phyloP scores from a whole-genome alignment of 176 grass and related monocot genomes.

The Aegilops speltoides region DNA sequence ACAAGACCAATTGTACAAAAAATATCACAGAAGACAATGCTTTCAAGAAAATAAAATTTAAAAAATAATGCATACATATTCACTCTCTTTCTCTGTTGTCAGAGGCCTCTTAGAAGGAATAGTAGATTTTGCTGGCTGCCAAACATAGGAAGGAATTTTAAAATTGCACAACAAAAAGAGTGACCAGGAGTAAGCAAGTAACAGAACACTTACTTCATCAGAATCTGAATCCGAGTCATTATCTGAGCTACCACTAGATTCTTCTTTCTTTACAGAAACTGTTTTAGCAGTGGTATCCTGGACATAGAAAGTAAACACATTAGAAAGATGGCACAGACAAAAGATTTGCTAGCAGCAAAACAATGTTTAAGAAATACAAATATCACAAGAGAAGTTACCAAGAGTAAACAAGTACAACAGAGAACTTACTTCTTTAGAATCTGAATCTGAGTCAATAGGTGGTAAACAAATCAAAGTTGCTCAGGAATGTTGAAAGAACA shows the following conservation, averaged over 20 bases:
- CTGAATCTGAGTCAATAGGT: constrained; percentile 37
- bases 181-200: neutral
- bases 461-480: too few species aligned
- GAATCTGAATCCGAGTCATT: constrained; percentile 39
- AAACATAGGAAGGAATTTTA: neutral
- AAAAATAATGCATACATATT: constrained; percentile 37
- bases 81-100: constrained; percentile 21
- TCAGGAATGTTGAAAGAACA: too few species aligned
- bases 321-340: neutral
- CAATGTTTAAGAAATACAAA: neutral
- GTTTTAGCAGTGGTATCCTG: constrained; percentile 38
- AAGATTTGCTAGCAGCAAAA: neutral
- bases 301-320: neutral
- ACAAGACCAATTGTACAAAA: neutral
- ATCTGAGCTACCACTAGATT: constrained; percentile 54
- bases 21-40: neutral
- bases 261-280: constrained; percentile 37
- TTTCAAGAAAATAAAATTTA: constrained; percentile 13
- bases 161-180: neutral
- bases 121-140: constrained; percentile 41
- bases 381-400: neutral
- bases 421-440: constrained; percentile 17
- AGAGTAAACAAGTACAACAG: neutral
- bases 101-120: constrained; percentile 24
- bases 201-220: constrained; percentile 28